Evolutionary conservation across 768 basidiomycete species (phyloP).

Genomic region (Mycena indigotica): DNA sequence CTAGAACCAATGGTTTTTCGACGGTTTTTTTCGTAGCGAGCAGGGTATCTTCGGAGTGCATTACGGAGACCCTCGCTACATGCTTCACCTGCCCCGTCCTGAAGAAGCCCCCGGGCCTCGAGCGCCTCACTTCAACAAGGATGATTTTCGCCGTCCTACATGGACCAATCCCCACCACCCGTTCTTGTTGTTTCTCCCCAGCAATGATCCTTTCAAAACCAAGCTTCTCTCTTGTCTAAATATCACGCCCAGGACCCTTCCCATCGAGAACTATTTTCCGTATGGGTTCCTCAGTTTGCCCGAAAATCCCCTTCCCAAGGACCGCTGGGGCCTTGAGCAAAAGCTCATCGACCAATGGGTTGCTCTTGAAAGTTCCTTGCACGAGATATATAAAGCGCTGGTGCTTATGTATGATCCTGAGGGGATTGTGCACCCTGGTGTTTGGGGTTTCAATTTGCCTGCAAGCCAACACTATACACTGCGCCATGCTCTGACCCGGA

Average conservation of each 20-base stretch:
- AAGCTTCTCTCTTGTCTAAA: neutral
- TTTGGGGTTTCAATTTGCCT: neutral
- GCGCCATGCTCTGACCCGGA: neutral
- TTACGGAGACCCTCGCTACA: neutral
- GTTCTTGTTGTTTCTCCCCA: neutral
- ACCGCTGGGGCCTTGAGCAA: too few species aligned
- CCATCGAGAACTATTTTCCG: too few species aligned
- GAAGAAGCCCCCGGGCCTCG: neutral
- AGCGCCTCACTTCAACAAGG: too few species aligned
- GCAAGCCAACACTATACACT: neutral
- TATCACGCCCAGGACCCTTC: neutral
- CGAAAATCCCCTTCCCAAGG: neutral
- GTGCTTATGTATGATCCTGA: neutral
- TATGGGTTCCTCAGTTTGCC: neutral
- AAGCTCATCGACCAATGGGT: neutral
- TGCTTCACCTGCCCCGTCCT: neutral
- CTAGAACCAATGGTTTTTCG: too few species aligned
- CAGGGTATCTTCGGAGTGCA: too few species aligned
- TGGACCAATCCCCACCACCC: too few species aligned
- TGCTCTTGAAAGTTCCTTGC: neutral
- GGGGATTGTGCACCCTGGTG: neutral
- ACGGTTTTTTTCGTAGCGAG: neutral
- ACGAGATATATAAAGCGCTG: too few species aligned
- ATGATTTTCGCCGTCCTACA: too few species aligned
- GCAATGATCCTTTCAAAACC: neutral